Evolutionary conservation across 495 filamentous ascomycete genomes (phyloP), one percentile per base, ranked within the genome.

Genomic region (Echria macrotheca): DNA sequence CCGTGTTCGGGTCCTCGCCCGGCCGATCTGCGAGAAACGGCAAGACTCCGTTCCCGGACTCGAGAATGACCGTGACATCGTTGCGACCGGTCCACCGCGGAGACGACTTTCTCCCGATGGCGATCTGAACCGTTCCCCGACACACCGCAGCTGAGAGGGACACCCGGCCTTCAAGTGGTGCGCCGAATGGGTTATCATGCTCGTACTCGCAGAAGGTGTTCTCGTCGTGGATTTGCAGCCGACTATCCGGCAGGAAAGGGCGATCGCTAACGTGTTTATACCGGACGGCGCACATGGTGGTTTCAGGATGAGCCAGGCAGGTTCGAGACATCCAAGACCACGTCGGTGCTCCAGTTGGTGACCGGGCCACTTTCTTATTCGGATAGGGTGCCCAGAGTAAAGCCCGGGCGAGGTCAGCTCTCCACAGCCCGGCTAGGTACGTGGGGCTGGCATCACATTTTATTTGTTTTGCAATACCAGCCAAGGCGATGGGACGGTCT

Each of bases 401-500:
- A 2, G 51, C 55, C 4, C 51, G 41, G 2, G 51, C 32, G 1
- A 57, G 35, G 11, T 50, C 51, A 7, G 11, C 12, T 5, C 23
- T 21, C 53, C 53, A 56, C 4, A 56, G 35, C 1, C 55, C 55
- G 11, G 55, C 51, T 1, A 57, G 33, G 12, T 57, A 57, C 0
- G 5, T 9, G 19, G 17, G 15, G 1, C 21, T n/a, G 3, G 17
- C 24, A 0, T 49, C 19, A 7, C n/a, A 21, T 4, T 43, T 40
- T 3, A 54, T 46, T 6, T 32, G 2, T 17, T 56, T 48, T 0
- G 52, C 55, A 4, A 57, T 54, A 3, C 56, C 56, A 1, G 39
- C 49, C 1, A 59, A 25, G 0, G 56, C 56, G 21, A 51, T 51
- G 0, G 53, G 50, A 0, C 56, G 44, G 38, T 57, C 56, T 0